Evolutionary conservation across 768 basidiomycete genomes (phyloP), one percentile per base, ranked within the genome.

Genomic region (Pisolithus orientalis): DNA sequence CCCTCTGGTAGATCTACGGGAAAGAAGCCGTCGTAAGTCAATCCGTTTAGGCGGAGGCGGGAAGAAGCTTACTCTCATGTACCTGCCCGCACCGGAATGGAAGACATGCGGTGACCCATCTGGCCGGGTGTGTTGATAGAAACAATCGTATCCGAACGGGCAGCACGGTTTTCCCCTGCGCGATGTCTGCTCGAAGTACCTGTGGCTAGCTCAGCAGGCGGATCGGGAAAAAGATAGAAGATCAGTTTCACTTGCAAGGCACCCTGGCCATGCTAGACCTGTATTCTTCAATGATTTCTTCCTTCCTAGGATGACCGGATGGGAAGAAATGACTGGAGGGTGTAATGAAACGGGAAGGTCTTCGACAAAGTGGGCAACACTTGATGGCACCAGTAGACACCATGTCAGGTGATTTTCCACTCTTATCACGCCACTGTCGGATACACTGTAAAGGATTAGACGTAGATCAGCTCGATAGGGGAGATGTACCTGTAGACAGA

Each of bases 71-170:
- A 83, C 83, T 53, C 65, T 72, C 78, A 85, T 80, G 51, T 71
- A 77, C 21, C 69, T 66, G 32, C 79, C 77, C 21, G 75, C 75
- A 6, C 86, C 87, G 39, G 79, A 67, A 38, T 63, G 58, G 59
- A 86, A 86, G 2, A 78, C 58, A 56, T 80, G 73, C 0, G 73
- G 72, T 8, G 85, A 79, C 10, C 88, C 89, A 57, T 90, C 88
- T 0, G 71, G 67, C 25, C 84, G 83, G 46, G 70, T 58, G 61
- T 92, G 89, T 58, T 80, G 77, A 62, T 90, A 92, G 64, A 92
- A 89, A 63, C 89, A 92, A 53, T 91, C 89, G 45, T 74, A 73
- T 40, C 89, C 89, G 57, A 87, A 92, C 0, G 87, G 89, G 66
- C 89, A 92, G 49, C 77, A 77, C 0, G 83, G 82, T 44, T 70